Evolutionary conservation across 2,329 filamentous ascomycete species (phyloP).

Genomic region (Ascochyta rabiei): DNA sequence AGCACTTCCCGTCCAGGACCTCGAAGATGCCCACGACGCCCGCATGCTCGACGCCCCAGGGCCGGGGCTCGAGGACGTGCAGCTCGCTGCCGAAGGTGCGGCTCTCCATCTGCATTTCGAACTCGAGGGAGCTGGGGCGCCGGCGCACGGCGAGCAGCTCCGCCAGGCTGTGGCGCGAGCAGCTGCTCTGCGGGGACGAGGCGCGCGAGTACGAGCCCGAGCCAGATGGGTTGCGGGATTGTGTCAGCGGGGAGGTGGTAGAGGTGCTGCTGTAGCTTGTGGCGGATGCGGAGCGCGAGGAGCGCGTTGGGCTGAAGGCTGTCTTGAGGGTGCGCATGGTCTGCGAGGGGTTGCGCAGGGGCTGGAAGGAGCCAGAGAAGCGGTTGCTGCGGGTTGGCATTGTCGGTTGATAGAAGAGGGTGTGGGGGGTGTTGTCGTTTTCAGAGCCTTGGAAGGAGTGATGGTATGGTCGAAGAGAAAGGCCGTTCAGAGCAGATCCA

Average conservation of each 20-base stretch:
- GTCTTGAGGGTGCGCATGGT: constrained; percentile 43
- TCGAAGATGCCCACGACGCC: constrained; percentile 48
- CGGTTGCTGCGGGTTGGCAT: constrained; percentile 47
- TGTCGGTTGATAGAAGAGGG: constrained; percentile 10
- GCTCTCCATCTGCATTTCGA: constrained; percentile 46
- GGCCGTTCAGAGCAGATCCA: constrained; percentile 21
- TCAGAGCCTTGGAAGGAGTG: constrained; percentile 4
- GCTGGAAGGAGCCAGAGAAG: constrained; percentile 44
- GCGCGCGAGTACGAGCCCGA: constrained; percentile 20
- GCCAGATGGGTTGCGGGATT: neutral
- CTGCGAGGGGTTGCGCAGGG: constrained; percentile 36
- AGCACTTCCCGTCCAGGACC: constrained; percentile 44
- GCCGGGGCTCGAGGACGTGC: constrained; percentile 43
- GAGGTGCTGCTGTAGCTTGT: constrained; percentile 25
- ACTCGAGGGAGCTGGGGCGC: constrained; percentile 42
- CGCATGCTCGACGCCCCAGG: constrained; percentile 20
- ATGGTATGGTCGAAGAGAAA: neutral
- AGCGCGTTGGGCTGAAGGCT: constrained; percentile 44
- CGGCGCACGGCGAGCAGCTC: constrained; percentile 41
- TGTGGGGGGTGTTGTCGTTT: constrained; percentile 10
- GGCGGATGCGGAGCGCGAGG: constrained; percentile 36
- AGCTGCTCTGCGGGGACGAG: constrained; percentile 16
- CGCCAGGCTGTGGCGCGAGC: constrained; percentile 31
- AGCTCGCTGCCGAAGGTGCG: constrained; percentile 38
- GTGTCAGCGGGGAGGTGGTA: constrained; percentile 38